Percentiles rank a stretch among this genome's conserved stretches.
Conservation (phyloP, 441 rosid species). For the Sinapis alba region DNA sequence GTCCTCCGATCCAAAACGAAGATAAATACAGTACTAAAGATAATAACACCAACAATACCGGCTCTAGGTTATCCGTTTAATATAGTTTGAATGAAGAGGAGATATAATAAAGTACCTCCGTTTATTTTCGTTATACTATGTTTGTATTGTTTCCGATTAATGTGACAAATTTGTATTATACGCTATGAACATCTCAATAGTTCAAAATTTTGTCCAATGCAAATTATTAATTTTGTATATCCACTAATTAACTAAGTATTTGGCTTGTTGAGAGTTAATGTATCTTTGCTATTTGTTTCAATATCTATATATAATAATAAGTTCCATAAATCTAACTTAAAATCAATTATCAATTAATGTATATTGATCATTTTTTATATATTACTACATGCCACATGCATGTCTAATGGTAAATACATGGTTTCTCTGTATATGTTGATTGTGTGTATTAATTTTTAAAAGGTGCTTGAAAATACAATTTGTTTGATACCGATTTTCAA, state of each 20-base stretch:
- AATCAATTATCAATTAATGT: background rate
- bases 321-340: background rate
- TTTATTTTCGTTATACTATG: background rate
- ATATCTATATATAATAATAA: background rate
- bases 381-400: too few species aligned
- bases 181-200: background rate
- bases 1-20: conserved; percentile 18
- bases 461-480: too few species aligned
- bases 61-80: conserved; percentile 18
- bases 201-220: too few species aligned
- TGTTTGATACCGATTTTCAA: too few species aligned
- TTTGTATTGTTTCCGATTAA: background rate
- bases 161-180: background rate
- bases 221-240: too few species aligned
- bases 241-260: too few species aligned
- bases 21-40: background rate
- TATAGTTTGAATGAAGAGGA: background rate
- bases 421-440: background rate
- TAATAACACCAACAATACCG: background rate
- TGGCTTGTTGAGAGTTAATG: too few species aligned
- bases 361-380: background rate
- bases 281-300: too few species aligned
- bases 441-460: background rate
- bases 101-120: background rate
- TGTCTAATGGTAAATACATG: background rate